A percentile compares a stretch with the other conserved stretches of the same genome.
These are phyloP conservation scores for Silene latifolia DNA, from an alignment of 148 eudicot genomes.

Conservation along the genomic window DNA sequence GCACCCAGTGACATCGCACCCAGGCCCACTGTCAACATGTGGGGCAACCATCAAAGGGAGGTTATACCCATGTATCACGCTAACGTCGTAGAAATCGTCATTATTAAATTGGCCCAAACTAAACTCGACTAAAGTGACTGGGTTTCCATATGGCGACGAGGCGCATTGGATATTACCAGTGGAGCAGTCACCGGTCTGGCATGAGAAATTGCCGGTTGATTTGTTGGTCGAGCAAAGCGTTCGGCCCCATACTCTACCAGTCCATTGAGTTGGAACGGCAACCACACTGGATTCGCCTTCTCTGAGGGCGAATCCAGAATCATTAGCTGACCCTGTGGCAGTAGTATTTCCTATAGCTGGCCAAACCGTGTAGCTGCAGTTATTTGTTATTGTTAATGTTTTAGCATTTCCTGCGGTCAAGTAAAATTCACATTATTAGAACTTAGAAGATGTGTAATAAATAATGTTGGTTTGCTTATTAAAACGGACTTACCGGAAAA, in stretches of 20 bases:
- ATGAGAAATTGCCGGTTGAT: conserved; percentile 48
- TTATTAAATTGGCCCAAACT: conserved; percentile 21
- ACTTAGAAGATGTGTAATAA: too few relatives aligned
- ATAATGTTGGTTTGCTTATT: too few relatives aligned
- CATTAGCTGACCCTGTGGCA: too few relatives aligned
- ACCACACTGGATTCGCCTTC: conserved; percentile 35
- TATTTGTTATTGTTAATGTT: too few relatives aligned
- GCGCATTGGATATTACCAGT: conserved; percentile 48
- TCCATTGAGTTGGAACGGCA: conserved; percentile 29
- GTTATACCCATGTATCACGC: conserved; percentile 1
- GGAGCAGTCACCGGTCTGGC: conserved; percentile 66
- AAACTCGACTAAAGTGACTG: conserved; percentile 23
- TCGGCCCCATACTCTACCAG: conserved; percentile 55
- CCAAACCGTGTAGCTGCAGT: too few relatives aligned
- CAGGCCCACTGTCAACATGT: not conserved
- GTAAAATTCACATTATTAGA: too few relatives aligned
- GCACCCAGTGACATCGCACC: conserved; percentile 12
- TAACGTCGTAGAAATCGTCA: conserved; percentile 35
- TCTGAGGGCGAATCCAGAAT: conserved; percentile 44
- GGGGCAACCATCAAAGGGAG: conserved; percentile 12
- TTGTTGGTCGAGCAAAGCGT: conserved; percentile 17
- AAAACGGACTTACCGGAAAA: too few relatives aligned
- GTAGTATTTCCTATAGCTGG: too few relatives aligned
- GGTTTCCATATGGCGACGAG: not conserved
- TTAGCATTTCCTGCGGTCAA: too few relatives aligned